Conservation (phyloP, 2,329 filamentous ascomycete genomes). For the Drechmeria coniospora region DNA sequence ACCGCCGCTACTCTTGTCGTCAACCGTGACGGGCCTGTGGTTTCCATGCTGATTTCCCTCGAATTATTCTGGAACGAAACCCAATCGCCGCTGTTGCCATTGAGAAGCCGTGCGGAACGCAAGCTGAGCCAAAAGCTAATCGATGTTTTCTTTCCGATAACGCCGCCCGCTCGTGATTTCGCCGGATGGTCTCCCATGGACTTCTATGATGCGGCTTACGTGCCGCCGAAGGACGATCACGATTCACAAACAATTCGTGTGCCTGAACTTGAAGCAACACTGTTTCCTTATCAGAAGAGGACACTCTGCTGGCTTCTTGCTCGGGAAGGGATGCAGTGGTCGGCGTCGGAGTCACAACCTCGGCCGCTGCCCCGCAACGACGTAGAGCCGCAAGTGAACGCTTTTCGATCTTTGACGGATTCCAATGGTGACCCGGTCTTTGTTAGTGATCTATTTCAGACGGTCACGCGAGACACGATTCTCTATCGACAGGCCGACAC, state of each 20-base stretch:
- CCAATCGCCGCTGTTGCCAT: slow-evolving; percentile 11
- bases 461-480: slow-evolving; percentile 33
- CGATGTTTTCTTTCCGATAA: slow-evolving; percentile 16
- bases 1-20: slow-evolving; percentile 15
- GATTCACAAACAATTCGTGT: slow-evolving; percentile 23
- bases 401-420: slow-evolving; percentile 20
- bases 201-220: slow-evolving; percentile 57
- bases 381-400: slow-evolving; percentile 5
- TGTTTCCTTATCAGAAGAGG: slow-evolving; percentile 61
- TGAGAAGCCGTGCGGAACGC: slow-evolving; percentile 16
- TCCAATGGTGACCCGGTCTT: slow-evolving; percentile 25
- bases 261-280: slow-evolving; percentile 27
- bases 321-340: slow-evolving; percentile 46
- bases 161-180: not conserved
- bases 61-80: slow-evolving; percentile 28
- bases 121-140: slow-evolving; percentile 19
- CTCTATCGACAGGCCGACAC: slow-evolving; percentile 26
- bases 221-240: slow-evolving; percentile 33
- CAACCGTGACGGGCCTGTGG: slow-evolving; percentile 10
- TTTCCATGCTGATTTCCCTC: slow-evolving; percentile 17
- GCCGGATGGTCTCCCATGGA: slow-evolving; percentile 29
- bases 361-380: slow-evolving; percentile 5
- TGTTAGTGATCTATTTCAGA: slow-evolving; percentile 48
- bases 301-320: slow-evolving; percentile 55
- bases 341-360: slow-evolving; percentile 6